Base-by-base conservation (phyloP, 805 yeast species). In the Zygotorulaspora florentina region DNA sequence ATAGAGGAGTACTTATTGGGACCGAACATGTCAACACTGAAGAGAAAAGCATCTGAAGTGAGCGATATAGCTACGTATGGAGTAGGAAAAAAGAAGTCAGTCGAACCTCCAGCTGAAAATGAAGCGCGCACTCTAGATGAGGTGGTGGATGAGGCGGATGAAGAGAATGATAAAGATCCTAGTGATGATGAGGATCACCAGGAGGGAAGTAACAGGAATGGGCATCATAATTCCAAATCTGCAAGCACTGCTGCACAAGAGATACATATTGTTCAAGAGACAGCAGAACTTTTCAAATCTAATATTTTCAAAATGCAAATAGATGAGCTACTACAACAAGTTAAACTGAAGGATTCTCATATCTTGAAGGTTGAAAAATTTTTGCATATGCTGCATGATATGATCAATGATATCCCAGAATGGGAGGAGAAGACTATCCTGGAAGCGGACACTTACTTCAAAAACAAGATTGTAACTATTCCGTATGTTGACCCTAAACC, bases 401-500 rank as follows among this genome's bases (percentile, higher is more conserved):
- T 83, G 17, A 78, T 90, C 29, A 80, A 81, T 55, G 72, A 72
- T 48, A 72, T 89, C 3, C 87, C 90, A 5, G 76, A 76, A 8
- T 66, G 79, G 42, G 71, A 71, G 18, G 73, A 70, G 46, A 68
- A 76, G 46, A 57, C 80, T 0, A 66, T 89, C 30, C 69, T 71
- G 2, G 84, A 87, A 46, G 86, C 83, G 0, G 84, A 80, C 51
- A 47, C 68, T 7, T 70, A 70, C 47, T 77, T 85, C 57, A 63
- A 72, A 45, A 66, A 72, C 23, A 74, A 78, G 53, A 73, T 73
- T 36, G 75, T 85, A 8, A 67, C 78, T 0, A 79, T 88, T 13
- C 97, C 98, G 28, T 91, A 85, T 66, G 87, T 93, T 10, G 96
- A 90, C 61, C 96, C 96, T 13, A 85, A 83, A 61, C 96, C 96